Base-by-base conservation (phyloP, 2,329 filamentous ascomycete species). In the Phyllosticta citribraziliensis region DNA sequence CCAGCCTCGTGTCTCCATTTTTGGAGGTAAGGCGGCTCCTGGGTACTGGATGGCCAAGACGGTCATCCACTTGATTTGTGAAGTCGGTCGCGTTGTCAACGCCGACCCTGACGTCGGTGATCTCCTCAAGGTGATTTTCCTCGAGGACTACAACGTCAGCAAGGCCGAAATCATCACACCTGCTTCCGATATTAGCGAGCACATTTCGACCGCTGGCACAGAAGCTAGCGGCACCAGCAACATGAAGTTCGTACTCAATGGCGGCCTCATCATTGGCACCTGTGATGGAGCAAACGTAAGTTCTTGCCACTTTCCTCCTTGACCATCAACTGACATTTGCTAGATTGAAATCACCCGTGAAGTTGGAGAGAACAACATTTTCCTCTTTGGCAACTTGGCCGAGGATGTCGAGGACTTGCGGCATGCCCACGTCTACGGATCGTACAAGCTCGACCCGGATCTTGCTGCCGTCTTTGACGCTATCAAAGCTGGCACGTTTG, bases 1-100 rank as follows among this genome's bases (percentile, higher is more conserved):
- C 63, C 84, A 87, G 53, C 91, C 92, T 17, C 88, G 93, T 57
- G 94, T 97, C 10, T 94, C 89, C 62, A 95, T 99, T 74, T 97
- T 99, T 72, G 94, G 94, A 71, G 94, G 94, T 69, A 99, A 99
- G 78, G 94, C 94, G 25, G 94, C 94, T 1, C 94, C 94, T 0
- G 94, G 94, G 17, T 99, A 99, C 80, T 99, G 94, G 94, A 99
- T 97, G 94, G 94, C 94, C 47, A 99, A 99, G 84, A 95, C 94
- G 51, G 91, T 97, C 67, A 99, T 99, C 68, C 93, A 97, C 72
- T 83, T 99, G 62, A 87, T 99, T 80, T 97, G 97, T 79, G 88
- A 86, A 64, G 94, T 97, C 25, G 91, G 91, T 3, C 78, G 85
- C 17, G 89, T 97, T 2, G 88, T 99, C 67, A 99, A 99, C 79